Conservation (phyloP, 345 rosid species). For the Eucalyptus regnans region DNA sequence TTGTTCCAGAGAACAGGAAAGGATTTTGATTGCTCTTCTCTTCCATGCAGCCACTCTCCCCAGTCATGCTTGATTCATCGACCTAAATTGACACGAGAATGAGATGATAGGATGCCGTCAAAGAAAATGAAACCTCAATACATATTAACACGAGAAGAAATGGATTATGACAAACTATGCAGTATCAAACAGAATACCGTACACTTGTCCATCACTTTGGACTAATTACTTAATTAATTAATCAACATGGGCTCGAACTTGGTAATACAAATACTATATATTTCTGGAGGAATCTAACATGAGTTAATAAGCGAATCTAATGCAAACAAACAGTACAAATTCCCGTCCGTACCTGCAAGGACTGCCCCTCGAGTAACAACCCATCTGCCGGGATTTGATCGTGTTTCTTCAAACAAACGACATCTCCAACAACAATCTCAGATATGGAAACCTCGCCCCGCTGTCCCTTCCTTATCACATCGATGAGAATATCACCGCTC, state of each 20-base stretch:
- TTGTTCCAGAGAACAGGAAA: constrained; percentile 48
- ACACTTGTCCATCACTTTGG: background rate
- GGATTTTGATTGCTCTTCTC: constrained; percentile 23
- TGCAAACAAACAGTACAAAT: background rate
- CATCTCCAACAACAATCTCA: constrained; percentile 59
- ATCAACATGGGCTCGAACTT: no score
- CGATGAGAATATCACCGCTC: no score
- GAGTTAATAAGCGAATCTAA: background rate
- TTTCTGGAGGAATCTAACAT: background rate
- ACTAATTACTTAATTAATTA: background rate
- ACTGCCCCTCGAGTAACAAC: constrained; percentile 28
- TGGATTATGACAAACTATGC: background rate
- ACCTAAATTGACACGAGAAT: background rate
- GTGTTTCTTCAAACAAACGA: constrained; percentile 38
- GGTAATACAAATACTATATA: no score
- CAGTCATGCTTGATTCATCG: constrained; percentile 61
- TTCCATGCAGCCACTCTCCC: constrained; percentile 41
- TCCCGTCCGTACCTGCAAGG: background rate
- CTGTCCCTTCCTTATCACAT: constrained; percentile 2
- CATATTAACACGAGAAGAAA: background rate
- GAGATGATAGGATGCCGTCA: background rate
- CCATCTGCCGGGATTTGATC: constrained; percentile 71
- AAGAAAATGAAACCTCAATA: background rate
- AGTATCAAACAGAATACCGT: no score
- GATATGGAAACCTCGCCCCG: constrained; percentile 27